Evolutionary conservation across 192 early-diverging fungal genomes (phyloP).

Genomic region (Pilaira anomala): DNA sequence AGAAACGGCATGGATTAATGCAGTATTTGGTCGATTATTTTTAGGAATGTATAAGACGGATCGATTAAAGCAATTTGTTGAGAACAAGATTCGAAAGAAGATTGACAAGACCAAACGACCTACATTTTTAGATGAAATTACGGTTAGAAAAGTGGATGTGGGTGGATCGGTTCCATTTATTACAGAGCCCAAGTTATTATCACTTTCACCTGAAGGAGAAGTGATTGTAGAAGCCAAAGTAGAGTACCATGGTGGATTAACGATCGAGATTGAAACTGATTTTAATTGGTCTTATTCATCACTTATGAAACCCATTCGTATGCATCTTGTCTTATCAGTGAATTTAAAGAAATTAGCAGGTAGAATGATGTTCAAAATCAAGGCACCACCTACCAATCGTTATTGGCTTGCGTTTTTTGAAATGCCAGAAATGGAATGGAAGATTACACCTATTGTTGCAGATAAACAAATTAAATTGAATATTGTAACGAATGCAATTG

Average conservation of each 20-base stretch:
- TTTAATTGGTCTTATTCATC: conserved; percentile 33
- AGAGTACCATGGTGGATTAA: conserved; percentile 77
- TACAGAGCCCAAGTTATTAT: conserved; percentile 69
- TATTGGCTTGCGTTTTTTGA: conserved; percentile 87
- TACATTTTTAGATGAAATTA: conserved; percentile 77
- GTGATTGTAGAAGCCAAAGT: conserved; percentile 74
- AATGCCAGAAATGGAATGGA: conserved; percentile 70
- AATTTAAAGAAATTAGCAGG: conserved; percentile 72
- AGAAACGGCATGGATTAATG: conserved; percentile 76
- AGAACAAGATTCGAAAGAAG: conserved; percentile 64
- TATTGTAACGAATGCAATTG: conserved; percentile 78
- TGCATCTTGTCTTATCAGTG: conserved; percentile 79
- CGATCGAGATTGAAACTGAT: conserved; percentile 70
- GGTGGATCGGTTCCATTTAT: conserved; percentile 79
- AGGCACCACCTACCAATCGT: conserved; percentile 78
- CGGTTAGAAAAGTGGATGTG: conserved; percentile 71
- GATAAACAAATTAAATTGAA: conserved; percentile 77
- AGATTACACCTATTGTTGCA: conserved; percentile 76
- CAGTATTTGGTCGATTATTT: conserved; percentile 77
- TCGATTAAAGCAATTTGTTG: conserved; percentile 54
- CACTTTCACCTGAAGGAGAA: conserved; percentile 65
- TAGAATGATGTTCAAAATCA: conserved; percentile 75
- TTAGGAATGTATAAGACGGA: conserved; percentile 67
- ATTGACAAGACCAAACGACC: conserved; percentile 64
- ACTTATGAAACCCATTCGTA: conserved; percentile 54